Conservation (phyloP, 331 rosid genomes). For the Acacia concinna region DNA sequence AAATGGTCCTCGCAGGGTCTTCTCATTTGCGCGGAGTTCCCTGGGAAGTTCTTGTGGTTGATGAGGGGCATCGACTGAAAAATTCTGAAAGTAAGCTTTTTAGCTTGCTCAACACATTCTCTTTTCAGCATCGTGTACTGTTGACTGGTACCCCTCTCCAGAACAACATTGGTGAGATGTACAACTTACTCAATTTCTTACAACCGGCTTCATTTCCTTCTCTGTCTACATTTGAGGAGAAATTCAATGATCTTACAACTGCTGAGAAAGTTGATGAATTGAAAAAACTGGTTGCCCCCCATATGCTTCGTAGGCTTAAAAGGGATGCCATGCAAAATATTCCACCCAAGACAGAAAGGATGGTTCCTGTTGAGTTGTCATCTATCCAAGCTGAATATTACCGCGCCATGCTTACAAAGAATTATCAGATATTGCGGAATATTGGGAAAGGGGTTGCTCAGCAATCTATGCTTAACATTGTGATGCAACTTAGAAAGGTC, state of each 20-base stretch:
- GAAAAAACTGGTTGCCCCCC: conserved; percentile 99
- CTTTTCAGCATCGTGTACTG: conserved; percentile 96
- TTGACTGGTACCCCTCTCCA: conserved; percentile 99
- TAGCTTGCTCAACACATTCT: conserved; percentile 90
- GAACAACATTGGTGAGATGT: conserved; percentile 99
- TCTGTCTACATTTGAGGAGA: conserved; percentile 88
- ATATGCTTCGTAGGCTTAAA: conserved; percentile 98
- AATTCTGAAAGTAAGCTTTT: conserved; percentile 98
- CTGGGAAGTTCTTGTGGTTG: conserved; percentile 99
- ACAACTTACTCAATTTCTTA: conserved; percentile 94
- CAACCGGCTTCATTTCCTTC: conserved; percentile 99
- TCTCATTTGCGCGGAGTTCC: conserved; percentile 96
- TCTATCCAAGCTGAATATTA: conserved; percentile 99
- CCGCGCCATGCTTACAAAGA: conserved; percentile 99
- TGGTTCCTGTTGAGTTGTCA: conserved; percentile 99
- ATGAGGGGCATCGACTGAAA: conserved; percentile 96
- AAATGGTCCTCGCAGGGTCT: conserved; percentile 97
- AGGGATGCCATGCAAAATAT: conserved; percentile 99
- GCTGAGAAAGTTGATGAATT: conserved; percentile 95
- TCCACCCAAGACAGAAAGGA: conserved; percentile 98
- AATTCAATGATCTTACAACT: conserved; percentile 87
- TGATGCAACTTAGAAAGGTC: conserved; percentile 98
- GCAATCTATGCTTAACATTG: conserved; percentile 95
- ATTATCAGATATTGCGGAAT: conserved; percentile 90
- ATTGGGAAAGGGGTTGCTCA: conserved; percentile 97